These are phyloP conservation scores for Passiflora organensis DNA, from an alignment of 345 rosid genomes.

Conservation along the genomic window DNA sequence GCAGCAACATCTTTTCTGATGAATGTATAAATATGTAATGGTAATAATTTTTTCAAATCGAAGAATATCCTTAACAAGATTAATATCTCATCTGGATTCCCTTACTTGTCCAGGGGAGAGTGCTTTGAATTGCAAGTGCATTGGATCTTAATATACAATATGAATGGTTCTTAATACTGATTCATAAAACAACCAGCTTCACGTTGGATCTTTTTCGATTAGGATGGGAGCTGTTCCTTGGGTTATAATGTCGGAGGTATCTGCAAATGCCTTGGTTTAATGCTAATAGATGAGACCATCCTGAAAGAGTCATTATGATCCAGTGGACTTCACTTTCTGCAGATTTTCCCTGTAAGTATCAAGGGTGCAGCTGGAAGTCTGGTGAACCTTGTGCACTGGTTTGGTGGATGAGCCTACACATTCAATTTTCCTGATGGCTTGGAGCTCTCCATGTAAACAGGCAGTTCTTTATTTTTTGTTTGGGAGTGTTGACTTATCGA, in stretches of 20 bases:
- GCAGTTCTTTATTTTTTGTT: background rate
- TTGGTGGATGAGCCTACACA: constrained; percentile 12
- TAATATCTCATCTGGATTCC: no score
- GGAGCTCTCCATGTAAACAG: constrained; percentile 14
- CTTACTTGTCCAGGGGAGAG: background rate
- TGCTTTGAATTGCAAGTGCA: background rate
- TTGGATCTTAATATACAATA: no score
- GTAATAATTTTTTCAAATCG: background rate
- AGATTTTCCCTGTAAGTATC: constrained; percentile 10
- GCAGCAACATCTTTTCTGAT: constrained; percentile 10
- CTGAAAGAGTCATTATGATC: background rate
- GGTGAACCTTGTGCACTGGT: constrained; percentile 9
- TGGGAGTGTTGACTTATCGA: no score
- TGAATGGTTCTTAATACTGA: background rate
- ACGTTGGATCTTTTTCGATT: constrained; percentile 35
- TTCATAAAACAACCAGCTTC: constrained; percentile 14
- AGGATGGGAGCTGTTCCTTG: constrained; percentile 56
- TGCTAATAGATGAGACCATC: background rate
- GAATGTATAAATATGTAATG: constrained; percentile 1
- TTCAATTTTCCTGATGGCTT: constrained; percentile 12
- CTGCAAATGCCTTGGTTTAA: background rate
- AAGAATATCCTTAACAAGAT: no score
- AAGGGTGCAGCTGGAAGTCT: constrained; percentile 11
- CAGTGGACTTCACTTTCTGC: background rate
- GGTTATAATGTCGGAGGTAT: constrained; percentile 45